Base-by-base conservation (phyloP, 1,284 basidiomycete genomes). In the Vanrija pseudolonga region DNA sequence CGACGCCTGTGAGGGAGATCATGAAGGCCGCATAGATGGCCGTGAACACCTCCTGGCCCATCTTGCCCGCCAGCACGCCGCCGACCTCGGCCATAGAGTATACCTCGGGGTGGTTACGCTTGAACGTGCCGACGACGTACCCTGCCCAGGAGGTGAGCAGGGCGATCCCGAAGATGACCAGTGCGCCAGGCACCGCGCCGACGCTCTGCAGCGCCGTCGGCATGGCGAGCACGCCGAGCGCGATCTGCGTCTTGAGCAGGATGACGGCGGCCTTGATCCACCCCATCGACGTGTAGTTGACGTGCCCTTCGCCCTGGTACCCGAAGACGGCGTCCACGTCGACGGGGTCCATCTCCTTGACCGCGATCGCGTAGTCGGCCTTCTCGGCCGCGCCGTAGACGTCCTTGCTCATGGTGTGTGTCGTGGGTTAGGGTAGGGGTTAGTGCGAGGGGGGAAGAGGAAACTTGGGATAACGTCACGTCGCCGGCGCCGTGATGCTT, bases 201-300 rank as follows among this genome's bases (percentile, higher is more conserved):
- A 67, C 57, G 0, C 62, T 61, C 43, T 65, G 49, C 3, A 72
- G 55, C 7, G 67, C 64, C 1, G 63, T 48, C 0, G 70, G 68
- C 49, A 71, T 57, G 32, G 60, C 64, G 3, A 72, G 57, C 6
- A 73, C 65, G 59, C 70, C 71, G 18, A 73, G 58, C 18, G 70
- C 72, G 47, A 74, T 68, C 56, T 74, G 72, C 15, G 64, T 59
- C 53, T 73, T 73, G 47, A 66, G 55, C 56, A 67, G 59, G 38
- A 74, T 48, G 8, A 72, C 63, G 22, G 63, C 48, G 2, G 32
- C 32, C 32, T 32, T 32, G 32, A 32, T 32, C 67, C 66, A 68
- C 50, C 69, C 65, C 18, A 68, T 67, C 20, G 63, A 67, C 49
- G 56, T 61, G 54, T 68, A 69, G 54, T 69, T 48, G 41, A 68